Conservation (phyloP, 305 asterid genomes). For the Vinca major region DNA sequence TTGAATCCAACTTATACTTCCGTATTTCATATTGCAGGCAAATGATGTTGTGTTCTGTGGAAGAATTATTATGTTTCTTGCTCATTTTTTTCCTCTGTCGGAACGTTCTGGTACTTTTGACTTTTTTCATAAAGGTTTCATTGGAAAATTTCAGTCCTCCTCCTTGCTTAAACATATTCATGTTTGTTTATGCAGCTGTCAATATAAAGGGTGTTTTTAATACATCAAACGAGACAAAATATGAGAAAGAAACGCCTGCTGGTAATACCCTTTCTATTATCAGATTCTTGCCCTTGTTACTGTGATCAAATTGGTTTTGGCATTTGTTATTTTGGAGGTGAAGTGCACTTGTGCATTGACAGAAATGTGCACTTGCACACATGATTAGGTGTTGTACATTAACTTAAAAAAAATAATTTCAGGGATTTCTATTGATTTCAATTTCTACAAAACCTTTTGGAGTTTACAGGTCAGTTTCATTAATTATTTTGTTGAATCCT, state of each 20-base stretch:
- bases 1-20: neutral
- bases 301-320: neutral
- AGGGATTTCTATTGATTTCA: slow-evolving; percentile 89
- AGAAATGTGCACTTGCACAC: neutral
- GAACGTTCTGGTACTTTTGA: slow-evolving; percentile 81
- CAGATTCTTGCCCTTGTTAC: neutral
- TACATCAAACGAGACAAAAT: slow-evolving; percentile 90
- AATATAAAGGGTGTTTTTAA: slow-evolving; percentile 96
- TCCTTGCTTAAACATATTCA: slow-evolving; percentile 6
- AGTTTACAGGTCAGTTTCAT: slow-evolving; percentile 73
- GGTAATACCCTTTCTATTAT: slow-evolving; percentile 28
- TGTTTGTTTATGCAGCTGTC: slow-evolving; percentile 53
- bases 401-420: slow-evolving; percentile 24
- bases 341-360: neutral
- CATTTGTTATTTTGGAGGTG: neutral
- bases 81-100: slow-evolving; percentile 90
- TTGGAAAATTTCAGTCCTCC: neutral
- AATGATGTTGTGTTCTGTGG: slow-evolving; percentile 98
- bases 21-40: slow-evolving; percentile 47
- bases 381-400: slow-evolving; percentile 1
- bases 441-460: slow-evolving; percentile 96
- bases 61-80: slow-evolving; percentile 96
- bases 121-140: neutral
- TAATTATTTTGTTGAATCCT: neutral
- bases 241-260: slow-evolving; percentile 80